Evolutionary conservation across 441 rosid genomes (phyloP).

Genomic region (Rhodomyrtus psidioides): DNA sequence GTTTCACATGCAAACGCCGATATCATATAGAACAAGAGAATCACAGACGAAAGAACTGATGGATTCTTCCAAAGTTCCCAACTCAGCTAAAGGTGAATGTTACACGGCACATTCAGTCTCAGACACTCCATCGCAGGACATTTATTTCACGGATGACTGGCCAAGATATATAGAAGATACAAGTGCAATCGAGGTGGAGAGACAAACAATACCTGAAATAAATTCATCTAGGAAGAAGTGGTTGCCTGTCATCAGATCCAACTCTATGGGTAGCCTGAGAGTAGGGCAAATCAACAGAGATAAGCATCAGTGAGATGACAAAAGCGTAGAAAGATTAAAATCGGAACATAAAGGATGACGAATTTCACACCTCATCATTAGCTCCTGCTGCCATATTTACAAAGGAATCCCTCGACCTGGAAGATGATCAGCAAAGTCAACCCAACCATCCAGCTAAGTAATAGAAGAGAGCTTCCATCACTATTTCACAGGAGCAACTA

Average conservation of each 20-base stretch:
- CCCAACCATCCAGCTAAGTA: neutral
- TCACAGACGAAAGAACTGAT: neutral
- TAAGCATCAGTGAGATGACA: neutral
- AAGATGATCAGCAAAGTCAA: neutral
- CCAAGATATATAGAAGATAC: neutral
- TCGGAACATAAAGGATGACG: neutral
- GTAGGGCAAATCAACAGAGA: neutral
- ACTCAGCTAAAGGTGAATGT: neutral
- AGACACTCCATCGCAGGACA: neutral
- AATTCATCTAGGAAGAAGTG: neutral
- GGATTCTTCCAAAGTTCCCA: neutral
- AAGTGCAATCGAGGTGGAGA: neutral
- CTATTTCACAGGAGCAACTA: neutral
- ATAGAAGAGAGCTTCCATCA: neutral
- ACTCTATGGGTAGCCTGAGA: slow-evolving; percentile 2
- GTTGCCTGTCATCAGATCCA: neutral
- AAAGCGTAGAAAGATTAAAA: neutral
- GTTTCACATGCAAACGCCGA: neutral
- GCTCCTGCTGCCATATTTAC: slow-evolving; percentile 2
- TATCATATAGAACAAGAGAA: neutral
- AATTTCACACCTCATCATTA: neutral
- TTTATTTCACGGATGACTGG: neutral
- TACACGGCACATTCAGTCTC: neutral
- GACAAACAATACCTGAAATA: neutral
- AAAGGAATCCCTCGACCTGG: neutral